phyloP scores from a whole-genome alignment of 2,329 filamentous ascomycete species.

The Pseudophaeomoniella oleicola region DNA sequence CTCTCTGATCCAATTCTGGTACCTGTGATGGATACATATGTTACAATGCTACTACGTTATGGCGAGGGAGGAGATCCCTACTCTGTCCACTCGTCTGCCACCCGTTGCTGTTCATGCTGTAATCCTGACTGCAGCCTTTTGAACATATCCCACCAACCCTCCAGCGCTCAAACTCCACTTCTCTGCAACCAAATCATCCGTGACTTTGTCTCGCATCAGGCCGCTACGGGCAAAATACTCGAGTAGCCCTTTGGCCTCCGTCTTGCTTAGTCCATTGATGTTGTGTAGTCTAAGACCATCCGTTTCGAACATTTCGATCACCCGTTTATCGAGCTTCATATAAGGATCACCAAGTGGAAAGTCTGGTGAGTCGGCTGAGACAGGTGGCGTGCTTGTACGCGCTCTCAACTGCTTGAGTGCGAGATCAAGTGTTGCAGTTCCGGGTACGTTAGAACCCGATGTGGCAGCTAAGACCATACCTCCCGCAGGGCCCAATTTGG shows the following conservation, averaged over 20 bases:
- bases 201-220: constrained; percentile 54
- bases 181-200: constrained; percentile 58
- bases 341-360: constrained; percentile 38
- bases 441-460: constrained; percentile 54
- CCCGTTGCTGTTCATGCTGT: constrained; percentile 22
- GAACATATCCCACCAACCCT: constrained; percentile 74
- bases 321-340: constrained; percentile 35
- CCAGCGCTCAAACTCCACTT: constrained; percentile 73
- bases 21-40: too few species aligned
- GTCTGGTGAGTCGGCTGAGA: constrained; percentile 16
- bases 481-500: constrained; percentile 47
- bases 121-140: constrained; percentile 44
- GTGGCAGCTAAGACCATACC: constrained; percentile 65
- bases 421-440: constrained; percentile 52
- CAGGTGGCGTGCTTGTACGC: constrained; percentile 17
- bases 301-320: constrained; percentile 30
- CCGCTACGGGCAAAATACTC: constrained; percentile 90
- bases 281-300: constrained; percentile 24
- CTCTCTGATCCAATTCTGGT: too few species aligned
- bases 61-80: too few species aligned
- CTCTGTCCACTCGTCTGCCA: too few species aligned
- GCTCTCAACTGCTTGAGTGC: constrained; percentile 40
- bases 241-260: constrained; percentile 65
- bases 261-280: constrained; percentile 54
- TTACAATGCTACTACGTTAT: too few species aligned